Percentiles rank a stretch among this genome's conserved stretches.
These are phyloP conservation scores for sweet orange (Citrus sinensis) DNA, from an alignment of 345 rosid genomes.

Conservation along the genomic window DNA sequence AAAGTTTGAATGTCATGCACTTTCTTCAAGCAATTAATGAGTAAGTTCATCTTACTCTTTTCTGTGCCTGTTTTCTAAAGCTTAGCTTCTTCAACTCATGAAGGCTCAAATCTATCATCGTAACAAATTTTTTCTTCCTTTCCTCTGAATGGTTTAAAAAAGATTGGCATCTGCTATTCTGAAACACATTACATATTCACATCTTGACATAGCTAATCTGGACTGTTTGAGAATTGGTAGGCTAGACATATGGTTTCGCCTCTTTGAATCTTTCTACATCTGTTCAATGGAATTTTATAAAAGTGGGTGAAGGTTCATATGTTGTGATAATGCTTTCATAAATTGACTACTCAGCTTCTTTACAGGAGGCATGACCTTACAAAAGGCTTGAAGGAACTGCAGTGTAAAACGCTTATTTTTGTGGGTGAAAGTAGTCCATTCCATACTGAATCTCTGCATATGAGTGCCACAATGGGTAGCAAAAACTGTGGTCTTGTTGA, in stretches of 20 bases:
- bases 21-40: conserved; percentile 61
- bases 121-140: not conserved
- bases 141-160: not conserved
- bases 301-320: not conserved
- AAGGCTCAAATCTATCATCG: not conserved
- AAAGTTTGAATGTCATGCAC: conserved; percentile 53
- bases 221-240: not conserved
- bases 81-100: not conserved
- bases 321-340: conserved; percentile 2
- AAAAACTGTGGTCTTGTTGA: conserved; percentile 50
- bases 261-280: not conserved
- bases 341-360: conserved; percentile 9
- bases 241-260: not conserved
- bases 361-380: conserved; percentile 62
- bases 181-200: not conserved
- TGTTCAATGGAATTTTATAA: not conserved
- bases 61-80: not conserved
- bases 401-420: conserved; percentile 51
- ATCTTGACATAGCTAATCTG: not conserved
- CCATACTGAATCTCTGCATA: conserved; percentile 42
- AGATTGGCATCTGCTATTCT: not conserved
- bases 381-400: conserved; percentile 41
- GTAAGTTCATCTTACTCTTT: conserved; percentile 23
- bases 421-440: conserved; percentile 62
- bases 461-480: conserved; percentile 47